Percentiles rank a stretch among this genome's conserved stretches.
Evolutionary conservation across 2,329 filamentous ascomycete genomes (phyloP).

Genomic region (Tolypocladium guangdongense): DNA sequence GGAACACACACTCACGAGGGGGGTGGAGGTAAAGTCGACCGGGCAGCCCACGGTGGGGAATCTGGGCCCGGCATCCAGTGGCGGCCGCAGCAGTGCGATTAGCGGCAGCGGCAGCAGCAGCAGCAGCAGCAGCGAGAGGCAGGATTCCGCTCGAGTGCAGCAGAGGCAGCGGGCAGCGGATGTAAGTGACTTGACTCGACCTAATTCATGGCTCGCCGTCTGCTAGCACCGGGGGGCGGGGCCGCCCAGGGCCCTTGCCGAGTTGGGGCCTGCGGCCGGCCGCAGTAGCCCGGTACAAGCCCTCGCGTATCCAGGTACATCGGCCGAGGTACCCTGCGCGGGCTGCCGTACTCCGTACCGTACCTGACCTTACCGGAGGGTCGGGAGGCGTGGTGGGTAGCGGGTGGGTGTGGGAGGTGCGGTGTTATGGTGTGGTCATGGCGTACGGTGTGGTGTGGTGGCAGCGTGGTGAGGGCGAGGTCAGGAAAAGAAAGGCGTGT

Average conservation of each 20-base stretch:
- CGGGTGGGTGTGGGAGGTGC: not conserved
- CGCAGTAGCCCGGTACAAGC: not conserved
- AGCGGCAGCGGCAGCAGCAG: not conserved
- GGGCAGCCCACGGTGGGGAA: not conserved
- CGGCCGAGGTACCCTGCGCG: not conserved
- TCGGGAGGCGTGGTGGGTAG: not conserved
- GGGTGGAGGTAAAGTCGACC: not conserved
- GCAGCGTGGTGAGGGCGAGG: not conserved
- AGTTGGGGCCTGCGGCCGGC: not conserved
- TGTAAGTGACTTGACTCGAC: not conserved
- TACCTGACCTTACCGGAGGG: slow-evolving; percentile 2
- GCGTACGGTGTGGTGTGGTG: too few relatives aligned
- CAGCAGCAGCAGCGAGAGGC: not conserved
- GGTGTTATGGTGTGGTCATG: not conserved
- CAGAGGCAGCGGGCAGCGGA: not conserved
- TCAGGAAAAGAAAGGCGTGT: not conserved
- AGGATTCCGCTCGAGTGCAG: not conserved
- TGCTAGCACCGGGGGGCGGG: not conserved
- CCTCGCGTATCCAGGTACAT: not conserved
- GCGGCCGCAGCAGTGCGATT: not conserved
- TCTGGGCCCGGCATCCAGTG: not conserved
- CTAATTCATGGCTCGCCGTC: too few relatives aligned
- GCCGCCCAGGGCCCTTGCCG: not conserved
- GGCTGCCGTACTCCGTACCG: not conserved
- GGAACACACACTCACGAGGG: not conserved